Percentiles rank a stretch among this genome's conserved stretches.
These are phyloP conservation scores for Heritiera fomes DNA, from an alignment of 345 rosid genomes.

Conservation along the genomic window DNA sequence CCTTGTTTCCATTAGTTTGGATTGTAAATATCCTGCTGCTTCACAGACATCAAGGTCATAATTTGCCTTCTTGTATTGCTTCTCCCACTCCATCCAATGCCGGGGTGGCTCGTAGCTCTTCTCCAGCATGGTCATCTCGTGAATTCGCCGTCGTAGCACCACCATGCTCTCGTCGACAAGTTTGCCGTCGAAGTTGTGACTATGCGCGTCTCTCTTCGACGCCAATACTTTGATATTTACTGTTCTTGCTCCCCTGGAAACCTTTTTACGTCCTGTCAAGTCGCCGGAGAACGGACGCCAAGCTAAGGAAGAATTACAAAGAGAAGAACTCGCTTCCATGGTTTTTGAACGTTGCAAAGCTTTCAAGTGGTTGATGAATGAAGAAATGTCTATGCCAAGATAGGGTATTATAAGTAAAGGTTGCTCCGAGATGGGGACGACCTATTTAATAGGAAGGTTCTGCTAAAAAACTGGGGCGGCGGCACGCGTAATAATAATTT, in stretches of 20 bases:
- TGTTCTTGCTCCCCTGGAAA: not conserved
- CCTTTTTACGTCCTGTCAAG: not conserved
- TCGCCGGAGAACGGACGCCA: not conserved
- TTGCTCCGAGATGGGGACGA: no score
- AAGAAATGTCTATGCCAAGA: not conserved
- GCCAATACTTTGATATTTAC: not conserved
- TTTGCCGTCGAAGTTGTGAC: conserved; percentile 12
- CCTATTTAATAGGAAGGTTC: no score
- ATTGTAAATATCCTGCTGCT: conserved; percentile 40
- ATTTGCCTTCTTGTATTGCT: conserved; percentile 36
- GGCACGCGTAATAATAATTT: no score
- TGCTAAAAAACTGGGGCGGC: no score
- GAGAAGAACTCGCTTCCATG: conserved; percentile 14
- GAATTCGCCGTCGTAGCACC: conserved; percentile 56
- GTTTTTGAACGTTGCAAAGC: not conserved
- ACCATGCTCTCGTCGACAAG: conserved; percentile 28
- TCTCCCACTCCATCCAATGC: conserved; percentile 80
- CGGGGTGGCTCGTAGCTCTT: conserved; percentile 60
- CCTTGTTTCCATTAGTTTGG: conserved; percentile 40
- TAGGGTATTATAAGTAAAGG: not conserved
- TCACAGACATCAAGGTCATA: conserved; percentile 47
- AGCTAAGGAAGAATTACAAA: not conserved
- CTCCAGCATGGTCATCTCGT: conserved; percentile 62
- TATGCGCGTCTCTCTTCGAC: not conserved
- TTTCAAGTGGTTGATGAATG: not conserved